Conservation (phyloP, 2,329 filamentous ascomycete genomes). For the Ophiostoma ulmi region DNA sequence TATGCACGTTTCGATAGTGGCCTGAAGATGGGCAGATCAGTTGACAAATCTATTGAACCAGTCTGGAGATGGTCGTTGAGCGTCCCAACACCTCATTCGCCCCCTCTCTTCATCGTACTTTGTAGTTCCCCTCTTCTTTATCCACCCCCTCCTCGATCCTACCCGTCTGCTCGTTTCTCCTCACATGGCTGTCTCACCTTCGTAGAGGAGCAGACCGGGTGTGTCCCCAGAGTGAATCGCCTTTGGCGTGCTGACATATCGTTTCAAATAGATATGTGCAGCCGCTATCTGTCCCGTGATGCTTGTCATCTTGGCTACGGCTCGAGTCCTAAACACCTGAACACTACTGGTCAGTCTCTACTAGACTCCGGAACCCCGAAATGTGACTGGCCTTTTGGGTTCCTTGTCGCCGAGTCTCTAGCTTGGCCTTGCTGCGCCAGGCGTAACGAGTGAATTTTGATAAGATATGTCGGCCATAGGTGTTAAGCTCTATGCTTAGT, state of each 20-base stretch:
- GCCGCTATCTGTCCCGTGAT: not conserved
- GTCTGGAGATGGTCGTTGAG: not conserved
- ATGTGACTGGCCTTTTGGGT: not conserved
- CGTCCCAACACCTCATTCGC: not conserved
- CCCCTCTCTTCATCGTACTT: not conserved
- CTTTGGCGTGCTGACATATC: no score
- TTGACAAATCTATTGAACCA: not conserved
- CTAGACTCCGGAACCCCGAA: slow-evolving; percentile 21
- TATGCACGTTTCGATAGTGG: not conserved
- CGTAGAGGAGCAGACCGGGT: not conserved
- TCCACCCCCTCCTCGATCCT: slow-evolving; percentile 4
- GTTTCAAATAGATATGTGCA: not conserved
- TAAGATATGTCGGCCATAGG: not conserved
- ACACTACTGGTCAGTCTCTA: not conserved
- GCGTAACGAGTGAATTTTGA: not conserved
- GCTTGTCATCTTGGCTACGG: not conserved
- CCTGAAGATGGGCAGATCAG: not conserved
- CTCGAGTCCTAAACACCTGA: not conserved
- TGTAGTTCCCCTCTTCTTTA: not conserved
- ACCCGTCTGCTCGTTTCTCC: not conserved
- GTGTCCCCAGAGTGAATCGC: not conserved
- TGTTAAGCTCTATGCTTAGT: not conserved
- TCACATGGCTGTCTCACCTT: not conserved
- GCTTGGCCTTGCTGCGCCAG: not conserved
- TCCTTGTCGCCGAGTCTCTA: slow-evolving; percentile 22